Evolutionary conservation across 73 alveolate species (phyloP).

Genomic region (Symbiodinium natans): DNA sequence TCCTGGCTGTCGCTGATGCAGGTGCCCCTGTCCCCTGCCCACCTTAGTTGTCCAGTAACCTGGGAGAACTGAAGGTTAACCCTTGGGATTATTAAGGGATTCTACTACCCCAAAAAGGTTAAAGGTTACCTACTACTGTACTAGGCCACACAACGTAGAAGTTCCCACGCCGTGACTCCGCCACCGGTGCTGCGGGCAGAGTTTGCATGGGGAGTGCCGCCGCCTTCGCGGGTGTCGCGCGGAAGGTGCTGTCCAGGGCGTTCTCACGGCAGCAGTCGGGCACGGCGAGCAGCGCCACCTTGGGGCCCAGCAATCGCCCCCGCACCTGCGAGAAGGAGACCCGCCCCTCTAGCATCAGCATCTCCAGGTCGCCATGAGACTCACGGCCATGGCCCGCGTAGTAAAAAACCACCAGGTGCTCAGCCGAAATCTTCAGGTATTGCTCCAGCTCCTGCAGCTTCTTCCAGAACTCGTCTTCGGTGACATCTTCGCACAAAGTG

Average conservation of each 20-base stretch:
- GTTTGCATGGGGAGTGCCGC: too few relatives aligned
- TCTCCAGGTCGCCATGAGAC: background rate
- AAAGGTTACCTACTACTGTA: too few relatives aligned
- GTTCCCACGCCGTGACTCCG: too few relatives aligned
- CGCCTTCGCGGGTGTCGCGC: background rate
- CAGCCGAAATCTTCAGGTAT: background rate
- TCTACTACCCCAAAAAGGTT: too few relatives aligned
- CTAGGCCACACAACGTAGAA: too few relatives aligned
- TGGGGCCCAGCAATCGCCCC: conserved; percentile 8
- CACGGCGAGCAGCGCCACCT: conserved; percentile 34
- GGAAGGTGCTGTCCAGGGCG: background rate
- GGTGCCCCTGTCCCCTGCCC: conserved; percentile 52
- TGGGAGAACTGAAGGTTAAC: too few relatives aligned
- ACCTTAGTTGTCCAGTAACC: too few relatives aligned
- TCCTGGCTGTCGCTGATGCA: conserved; percentile 40
- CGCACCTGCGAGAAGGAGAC: conserved; percentile 23
- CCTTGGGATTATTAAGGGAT: too few relatives aligned
- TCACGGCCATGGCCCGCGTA: conserved; percentile 45
- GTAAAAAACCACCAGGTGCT: conserved; percentile 2
- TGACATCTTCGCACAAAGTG: conserved; percentile 7
- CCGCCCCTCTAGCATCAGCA: background rate
- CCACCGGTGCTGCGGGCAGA: too few relatives aligned
- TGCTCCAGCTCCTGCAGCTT: background rate
- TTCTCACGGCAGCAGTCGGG: conserved; percentile 47
- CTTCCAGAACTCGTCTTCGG: background rate